Conservation (phyloP, 2,329 filamentous ascomycete species). For the Cercospora citrullina region DNA sequence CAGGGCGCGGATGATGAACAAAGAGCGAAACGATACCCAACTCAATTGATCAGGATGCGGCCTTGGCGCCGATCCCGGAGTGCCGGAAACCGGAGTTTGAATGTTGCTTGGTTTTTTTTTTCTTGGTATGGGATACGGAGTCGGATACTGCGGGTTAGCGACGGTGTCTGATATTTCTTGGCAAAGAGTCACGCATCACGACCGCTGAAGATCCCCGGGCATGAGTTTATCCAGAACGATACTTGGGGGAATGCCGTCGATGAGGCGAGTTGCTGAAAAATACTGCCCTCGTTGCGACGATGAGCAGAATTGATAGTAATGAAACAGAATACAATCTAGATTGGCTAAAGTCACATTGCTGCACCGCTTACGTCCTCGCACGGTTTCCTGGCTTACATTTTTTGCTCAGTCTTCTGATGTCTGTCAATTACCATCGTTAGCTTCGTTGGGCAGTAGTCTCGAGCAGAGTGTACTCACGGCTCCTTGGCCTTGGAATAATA, state of each 20-base stretch:
- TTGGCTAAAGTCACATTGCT: background rate
- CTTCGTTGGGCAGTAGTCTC: background rate
- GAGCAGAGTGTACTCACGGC: background rate
- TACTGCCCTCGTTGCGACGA: background rate
- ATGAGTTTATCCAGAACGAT: background rate
- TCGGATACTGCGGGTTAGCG: background rate
- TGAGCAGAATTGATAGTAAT: background rate
- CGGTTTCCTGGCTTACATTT: background rate
- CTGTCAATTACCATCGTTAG: background rate
- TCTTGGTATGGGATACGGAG: background rate
- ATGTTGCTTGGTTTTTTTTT: background rate
- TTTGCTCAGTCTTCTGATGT: background rate
- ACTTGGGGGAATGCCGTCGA: background rate
- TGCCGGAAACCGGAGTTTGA: background rate
- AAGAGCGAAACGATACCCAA: background rate
- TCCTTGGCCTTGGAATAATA: background rate
- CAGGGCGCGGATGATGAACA: background rate
- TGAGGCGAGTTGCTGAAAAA: background rate
- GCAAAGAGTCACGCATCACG: background rate
- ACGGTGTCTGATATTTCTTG: background rate
- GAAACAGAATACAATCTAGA: background rate
- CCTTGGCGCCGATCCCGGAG: background rate
- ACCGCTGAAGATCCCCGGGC: background rate
- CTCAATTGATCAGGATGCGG: background rate
- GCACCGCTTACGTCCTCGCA: background rate